phyloP scores from a whole-genome alignment of 1,284 basidiomycete genomes.

The Ceratobasidium sp. region DNA sequence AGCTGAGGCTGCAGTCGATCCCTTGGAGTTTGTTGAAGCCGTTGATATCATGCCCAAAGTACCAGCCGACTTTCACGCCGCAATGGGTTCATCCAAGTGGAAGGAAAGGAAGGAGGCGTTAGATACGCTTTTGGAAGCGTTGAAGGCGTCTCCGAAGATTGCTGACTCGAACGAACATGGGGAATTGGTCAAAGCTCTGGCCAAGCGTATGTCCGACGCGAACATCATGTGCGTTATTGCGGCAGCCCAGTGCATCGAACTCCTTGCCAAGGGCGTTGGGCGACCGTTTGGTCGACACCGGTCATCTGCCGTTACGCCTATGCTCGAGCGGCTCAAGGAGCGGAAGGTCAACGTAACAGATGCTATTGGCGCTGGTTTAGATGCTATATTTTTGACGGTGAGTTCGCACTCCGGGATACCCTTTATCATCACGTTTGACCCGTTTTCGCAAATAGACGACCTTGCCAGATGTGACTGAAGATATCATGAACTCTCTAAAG shows the following conservation, averaged over 20 bases:
- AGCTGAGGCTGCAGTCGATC: slow-evolving; percentile 66
- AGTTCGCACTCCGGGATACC: slow-evolving; percentile 48
- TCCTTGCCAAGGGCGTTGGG: slow-evolving; percentile 83
- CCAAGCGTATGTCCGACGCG: slow-evolving; percentile 85
- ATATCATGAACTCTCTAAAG: slow-evolving; percentile 77
- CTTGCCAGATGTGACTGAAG: slow-evolving; percentile 83
- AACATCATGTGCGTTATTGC: slow-evolving; percentile 96
- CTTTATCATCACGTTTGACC: slow-evolving; percentile 40
- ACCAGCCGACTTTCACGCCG: slow-evolving; percentile 73
- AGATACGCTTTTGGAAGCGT: slow-evolving; percentile 78
- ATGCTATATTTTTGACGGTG: slow-evolving; percentile 88
- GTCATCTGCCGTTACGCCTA: slow-evolving; percentile 74
- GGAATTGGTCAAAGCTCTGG: slow-evolving; percentile 77
- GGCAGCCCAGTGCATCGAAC: slow-evolving; percentile 86
- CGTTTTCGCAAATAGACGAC: slow-evolving; percentile 64
- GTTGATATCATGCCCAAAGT: slow-evolving; percentile 79
- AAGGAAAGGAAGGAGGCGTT: slow-evolving; percentile 95
- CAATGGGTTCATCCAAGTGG: slow-evolving; percentile 92
- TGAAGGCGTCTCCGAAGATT: slow-evolving; percentile 78
- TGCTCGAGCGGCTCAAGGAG: slow-evolving; percentile 94
- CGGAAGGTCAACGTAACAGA: slow-evolving; percentile 91
- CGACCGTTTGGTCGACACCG: slow-evolving; percentile 76
- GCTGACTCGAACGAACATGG: slow-evolving; percentile 76
- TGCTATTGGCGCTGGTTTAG: slow-evolving; percentile 83
- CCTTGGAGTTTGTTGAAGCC: slow-evolving; percentile 82